Evolutionary conservation across 495 filamentous ascomycete genomes (phyloP), one percentile per base, ranked within the genome.

Genomic region (Penicillium flavigenum): DNA sequence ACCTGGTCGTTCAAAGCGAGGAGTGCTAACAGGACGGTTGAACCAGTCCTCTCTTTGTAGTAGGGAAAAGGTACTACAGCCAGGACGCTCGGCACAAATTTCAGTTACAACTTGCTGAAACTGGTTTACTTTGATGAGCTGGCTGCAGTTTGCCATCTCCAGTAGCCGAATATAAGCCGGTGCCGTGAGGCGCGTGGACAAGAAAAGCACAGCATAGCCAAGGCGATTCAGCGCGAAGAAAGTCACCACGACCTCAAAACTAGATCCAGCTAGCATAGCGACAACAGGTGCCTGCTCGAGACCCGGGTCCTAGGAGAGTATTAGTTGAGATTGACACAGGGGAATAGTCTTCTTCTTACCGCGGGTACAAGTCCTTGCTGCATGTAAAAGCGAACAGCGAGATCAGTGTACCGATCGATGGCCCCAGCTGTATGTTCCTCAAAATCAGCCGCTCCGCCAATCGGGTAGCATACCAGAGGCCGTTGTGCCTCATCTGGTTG

Each of bases 141-240:
- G 57, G 20, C 62, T 70, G 48, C 79, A 80, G 1, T 73, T 59
- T 16, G 77, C 77, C 57, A 78, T 68, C 9, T 66, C 51, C 24
- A 86, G 63, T 6, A 86, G 66, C 27, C 78, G 74, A 16, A 70
- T 61, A 59, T 78, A 80, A 26, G 83, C 83, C 19, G 67, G 64
- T 0, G 73, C 71, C 29, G 78, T 75, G 27, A 86, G 69, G 14
- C 84, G 79, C 19, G 81, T 81, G 0, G 83, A 87, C 7, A 87
- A 60, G 20, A 82, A 74, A 12, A 87, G 68, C 22, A 78, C 71
- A 6, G 79, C 79, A 61, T 79, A 83, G 17, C 83, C 83, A 2
- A 84, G 69, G 5, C 83, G 77, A 32, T 76, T 75, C 14, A 86
- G 64, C 2, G 82, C 83, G 45, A 84, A 81, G 10, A 83, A 70